These are phyloP conservation scores for Uronychia binucleata DNA, from an alignment of 73 alveolate genomes.

Conservation along the genomic window DNA sequence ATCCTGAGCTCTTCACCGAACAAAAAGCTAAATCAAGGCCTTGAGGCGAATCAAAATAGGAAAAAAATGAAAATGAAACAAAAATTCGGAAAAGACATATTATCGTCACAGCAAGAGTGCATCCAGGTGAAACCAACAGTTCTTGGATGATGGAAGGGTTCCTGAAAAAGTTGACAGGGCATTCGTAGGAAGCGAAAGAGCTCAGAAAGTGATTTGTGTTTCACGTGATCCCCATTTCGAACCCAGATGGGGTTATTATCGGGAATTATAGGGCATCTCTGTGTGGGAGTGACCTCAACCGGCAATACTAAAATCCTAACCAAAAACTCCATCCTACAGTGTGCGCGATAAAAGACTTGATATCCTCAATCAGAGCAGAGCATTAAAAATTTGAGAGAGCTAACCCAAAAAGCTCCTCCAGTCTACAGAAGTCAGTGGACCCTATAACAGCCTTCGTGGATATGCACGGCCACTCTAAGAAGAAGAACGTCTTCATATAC, in stretches of 20 bases:
- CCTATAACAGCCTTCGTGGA: constrained; percentile 60
- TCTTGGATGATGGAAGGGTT: constrained; percentile 74
- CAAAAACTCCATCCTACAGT: constrained; percentile 70
- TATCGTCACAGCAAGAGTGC: constrained; percentile 69
- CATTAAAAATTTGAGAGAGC: neutral
- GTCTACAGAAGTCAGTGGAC: constrained; percentile 59
- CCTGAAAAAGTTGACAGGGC: constrained; percentile 61
- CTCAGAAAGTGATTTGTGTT: constrained; percentile 67
- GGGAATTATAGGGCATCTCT: constrained; percentile 77
- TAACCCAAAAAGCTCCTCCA: neutral
- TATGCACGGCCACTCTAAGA: constrained; percentile 78
- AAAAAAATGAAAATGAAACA: constrained; percentile 5
- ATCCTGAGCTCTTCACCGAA: constrained; percentile 45
- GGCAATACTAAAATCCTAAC: constrained; percentile 76
- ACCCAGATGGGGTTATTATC: constrained; percentile 79
- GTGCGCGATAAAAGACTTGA: constrained; percentile 71
- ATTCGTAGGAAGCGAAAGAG: constrained; percentile 69
- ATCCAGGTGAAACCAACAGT: constrained; percentile 81
- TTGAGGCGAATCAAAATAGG: constrained; percentile 19
- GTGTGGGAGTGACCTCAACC: constrained; percentile 72
- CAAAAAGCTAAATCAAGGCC: constrained; percentile 72
- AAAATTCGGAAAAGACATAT: constrained; percentile 54
- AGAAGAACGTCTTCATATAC: constrained; percentile 71
- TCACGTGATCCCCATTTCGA: constrained; percentile 76
- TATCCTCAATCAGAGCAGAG: constrained; percentile 18